Percentiles rank a stretch among this genome's conserved stretches.
phyloP scores from a whole-genome alignment of 352 stramenopile genomes.

The Elongisporangium prolatum region DNA sequence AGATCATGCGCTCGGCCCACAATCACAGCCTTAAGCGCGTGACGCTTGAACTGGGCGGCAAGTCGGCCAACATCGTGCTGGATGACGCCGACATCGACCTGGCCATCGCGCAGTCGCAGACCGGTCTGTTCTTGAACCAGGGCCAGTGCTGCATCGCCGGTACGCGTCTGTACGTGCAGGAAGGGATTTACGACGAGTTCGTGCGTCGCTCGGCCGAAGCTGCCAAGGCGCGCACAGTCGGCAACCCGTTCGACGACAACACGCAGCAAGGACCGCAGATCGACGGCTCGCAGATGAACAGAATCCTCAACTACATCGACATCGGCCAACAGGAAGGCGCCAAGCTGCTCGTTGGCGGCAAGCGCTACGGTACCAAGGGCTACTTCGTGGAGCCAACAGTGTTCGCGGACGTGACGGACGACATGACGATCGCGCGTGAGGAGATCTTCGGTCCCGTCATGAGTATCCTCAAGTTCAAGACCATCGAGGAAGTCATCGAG shows the following conservation, averaged over 20 bases:
- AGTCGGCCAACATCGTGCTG: slow-evolving; percentile 74
- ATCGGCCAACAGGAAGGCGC: slow-evolving; percentile 82
- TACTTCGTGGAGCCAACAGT: slow-evolving; percentile 94
- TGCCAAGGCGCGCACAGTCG: slow-evolving; percentile 46
- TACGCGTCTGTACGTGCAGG: slow-evolving; percentile 86
- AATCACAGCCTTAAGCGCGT: slow-evolving; percentile 67
- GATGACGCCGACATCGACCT: slow-evolving; percentile 65
- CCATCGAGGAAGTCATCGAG: slow-evolving; percentile 83
- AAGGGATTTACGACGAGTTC: slow-evolving; percentile 87
- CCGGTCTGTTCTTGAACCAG: slow-evolving; percentile 81
- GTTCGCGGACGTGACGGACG: slow-evolving; percentile 71
- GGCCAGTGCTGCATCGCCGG: slow-evolving; percentile 87
- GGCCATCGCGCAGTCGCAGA: slow-evolving; percentile 38
- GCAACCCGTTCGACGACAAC: slow-evolving; percentile 34
- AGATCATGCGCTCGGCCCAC: slow-evolving; percentile 54
- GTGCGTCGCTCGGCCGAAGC: slow-evolving; percentile 46
- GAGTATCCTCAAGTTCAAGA: slow-evolving; percentile 87
- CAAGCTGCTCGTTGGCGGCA: slow-evolving; percentile 74
- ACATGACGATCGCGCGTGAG: slow-evolving; percentile 88
- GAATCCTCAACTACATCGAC: slow-evolving; percentile 84
- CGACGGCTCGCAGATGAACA: slow-evolving; percentile 66
- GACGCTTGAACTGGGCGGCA: slow-evolving; percentile 73
- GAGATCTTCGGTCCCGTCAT: slow-evolving; percentile 94
- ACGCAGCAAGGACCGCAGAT: slow-evolving; percentile 62
- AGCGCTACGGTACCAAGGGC: slow-evolving; percentile 51